Evolutionary conservation across 176 grass and related monocot genomes (phyloP).

Genomic region (Raddia distichophylla): DNA sequence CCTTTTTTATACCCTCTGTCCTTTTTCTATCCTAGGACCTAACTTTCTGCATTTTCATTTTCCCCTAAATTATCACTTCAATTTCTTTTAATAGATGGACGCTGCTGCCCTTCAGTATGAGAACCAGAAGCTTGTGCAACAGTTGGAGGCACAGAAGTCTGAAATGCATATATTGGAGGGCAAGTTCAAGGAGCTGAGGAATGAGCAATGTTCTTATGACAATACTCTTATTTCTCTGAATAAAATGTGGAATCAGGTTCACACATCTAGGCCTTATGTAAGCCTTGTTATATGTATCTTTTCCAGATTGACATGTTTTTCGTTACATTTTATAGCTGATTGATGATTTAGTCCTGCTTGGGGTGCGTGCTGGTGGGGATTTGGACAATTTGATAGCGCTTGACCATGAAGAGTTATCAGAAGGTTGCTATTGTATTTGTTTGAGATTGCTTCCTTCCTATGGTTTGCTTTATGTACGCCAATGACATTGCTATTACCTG

Average conservation of each 20-base stretch:
- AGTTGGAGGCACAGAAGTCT: constrained; percentile 79
- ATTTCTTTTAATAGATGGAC: constrained; percentile 68
- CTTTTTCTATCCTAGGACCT: constrained; percentile 1
- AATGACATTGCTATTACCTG: constrained; percentile 27
- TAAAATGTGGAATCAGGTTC: constrained; percentile 96
- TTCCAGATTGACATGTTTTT: constrained; percentile 37
- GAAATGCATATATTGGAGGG: constrained; percentile 72
- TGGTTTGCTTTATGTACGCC: constrained; percentile 8
- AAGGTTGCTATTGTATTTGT: constrained; percentile 55
- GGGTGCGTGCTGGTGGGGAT: constrained; percentile 59
- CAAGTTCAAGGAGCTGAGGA: constrained; percentile 74
- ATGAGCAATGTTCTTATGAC: constrained; percentile 78
- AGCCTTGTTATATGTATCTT: constrained; percentile 15
- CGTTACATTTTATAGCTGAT: constrained; percentile 64
- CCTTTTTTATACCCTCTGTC: neutral
- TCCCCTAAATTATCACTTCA: neutral
- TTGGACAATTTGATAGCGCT: constrained; percentile 63
- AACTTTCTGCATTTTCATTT: constrained; percentile 19
- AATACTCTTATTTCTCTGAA: constrained; percentile 76
- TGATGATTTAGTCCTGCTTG: constrained; percentile 86
- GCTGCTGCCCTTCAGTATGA: constrained; percentile 78
- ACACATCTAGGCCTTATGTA: constrained; percentile 26
- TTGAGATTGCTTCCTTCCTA: constrained; percentile 31
- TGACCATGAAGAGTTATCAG: constrained; percentile 65
- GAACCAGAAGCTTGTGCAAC: constrained; percentile 93